Evolutionary conservation across 192 early-diverging fungal genomes (phyloP).

Genomic region (Backusella parvicylindrica): DNA sequence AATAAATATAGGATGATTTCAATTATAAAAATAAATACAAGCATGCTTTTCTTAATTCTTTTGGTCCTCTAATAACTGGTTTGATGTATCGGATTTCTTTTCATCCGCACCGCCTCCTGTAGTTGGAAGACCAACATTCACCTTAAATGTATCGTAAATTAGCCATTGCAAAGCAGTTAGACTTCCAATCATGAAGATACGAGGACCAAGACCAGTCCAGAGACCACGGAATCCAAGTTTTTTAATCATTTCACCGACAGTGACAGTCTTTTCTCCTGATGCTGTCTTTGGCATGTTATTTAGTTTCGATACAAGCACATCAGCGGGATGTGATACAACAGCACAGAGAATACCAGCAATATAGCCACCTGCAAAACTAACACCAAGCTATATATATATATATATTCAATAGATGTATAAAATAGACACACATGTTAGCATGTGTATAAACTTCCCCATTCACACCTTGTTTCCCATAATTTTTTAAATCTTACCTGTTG

Average conservation of each 20-base stretch:
- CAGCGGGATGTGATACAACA: slow-evolving; percentile 88
- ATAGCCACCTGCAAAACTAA: slow-evolving; percentile 82
- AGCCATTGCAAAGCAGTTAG: slow-evolving; percentile 84
- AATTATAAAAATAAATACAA: background rate
- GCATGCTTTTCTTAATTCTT: background rate
- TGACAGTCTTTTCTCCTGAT: slow-evolving; percentile 10
- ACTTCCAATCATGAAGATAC: slow-evolving; percentile 92
- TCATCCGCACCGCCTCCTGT: slow-evolving; percentile 2
- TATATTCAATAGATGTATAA: background rate
- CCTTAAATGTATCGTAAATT: slow-evolving; percentile 83
- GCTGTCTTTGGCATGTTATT: slow-evolving; percentile 22
- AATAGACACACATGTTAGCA: background rate
- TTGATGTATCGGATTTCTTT: background rate
- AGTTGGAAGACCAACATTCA: slow-evolving; percentile 26
- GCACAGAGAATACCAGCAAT: slow-evolving; percentile 86
- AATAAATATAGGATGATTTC: background rate
- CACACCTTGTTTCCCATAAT: background rate
- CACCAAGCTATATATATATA: slow-evolving; percentile 37
- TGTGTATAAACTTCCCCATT: background rate
- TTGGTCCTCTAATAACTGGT: background rate
- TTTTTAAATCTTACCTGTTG: slow-evolving; percentile 48
- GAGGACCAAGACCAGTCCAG: slow-evolving; percentile 79
- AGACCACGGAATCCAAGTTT: slow-evolving; percentile 62
- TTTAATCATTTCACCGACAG: slow-evolving; percentile 37
- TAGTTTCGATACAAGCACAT: slow-evolving; percentile 69